Percentiles rank a stretch among this genome's conserved stretches.
These are phyloP conservation scores for Cylindrotheca fusiformis DNA, from an alignment of 108 stramenopile genomes.

Conservation along the genomic window DNA sequence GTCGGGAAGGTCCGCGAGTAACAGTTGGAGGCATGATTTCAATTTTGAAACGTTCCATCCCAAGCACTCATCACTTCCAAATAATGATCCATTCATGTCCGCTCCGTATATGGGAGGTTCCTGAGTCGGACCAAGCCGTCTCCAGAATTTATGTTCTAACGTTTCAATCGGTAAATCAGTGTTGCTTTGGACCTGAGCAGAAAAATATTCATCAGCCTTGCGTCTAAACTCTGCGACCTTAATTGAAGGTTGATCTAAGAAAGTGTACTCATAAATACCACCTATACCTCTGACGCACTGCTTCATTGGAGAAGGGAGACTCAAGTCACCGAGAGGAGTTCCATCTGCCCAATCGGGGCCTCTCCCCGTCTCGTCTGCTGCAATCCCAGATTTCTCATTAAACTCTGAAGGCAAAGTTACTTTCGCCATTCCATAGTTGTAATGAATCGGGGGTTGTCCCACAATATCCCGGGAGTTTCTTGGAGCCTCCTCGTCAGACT, in stretches of 20 bases:
- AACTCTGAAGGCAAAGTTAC: constrained; percentile 68
- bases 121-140: constrained; percentile 89
- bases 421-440: constrained; percentile 55
- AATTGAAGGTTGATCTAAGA: constrained; percentile 58
- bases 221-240: constrained; percentile 66
- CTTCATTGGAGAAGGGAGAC: constrained; percentile 69
- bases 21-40: constrained; percentile 41
- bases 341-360: constrained; percentile 79
- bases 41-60: constrained; percentile 86
- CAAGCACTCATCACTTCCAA: constrained; percentile 68
- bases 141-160: constrained; percentile 89
- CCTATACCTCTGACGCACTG: constrained; percentile 77
- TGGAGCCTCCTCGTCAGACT: constrained; percentile 2
- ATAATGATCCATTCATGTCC: constrained; percentile 92
- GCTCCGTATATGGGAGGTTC: constrained; percentile 91
- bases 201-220: constrained; percentile 73
- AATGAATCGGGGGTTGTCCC: constrained; percentile 18
- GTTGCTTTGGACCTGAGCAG: constrained; percentile 51
- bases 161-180: constrained; percentile 42
- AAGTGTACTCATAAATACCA: constrained; percentile 83
- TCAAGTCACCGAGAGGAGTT: constrained; percentile 65
- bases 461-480: constrained; percentile 4
- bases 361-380: constrained; percentile 73
- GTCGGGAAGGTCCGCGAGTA: constrained; percentile 29
- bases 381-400: constrained; percentile 46